Percentiles rank a stretch among this genome's conserved stretches.
These are phyloP conservation scores for Aspergillus baeticus DNA, from an alignment of 495 filamentous ascomycete species.

Conservation along the genomic window DNA sequence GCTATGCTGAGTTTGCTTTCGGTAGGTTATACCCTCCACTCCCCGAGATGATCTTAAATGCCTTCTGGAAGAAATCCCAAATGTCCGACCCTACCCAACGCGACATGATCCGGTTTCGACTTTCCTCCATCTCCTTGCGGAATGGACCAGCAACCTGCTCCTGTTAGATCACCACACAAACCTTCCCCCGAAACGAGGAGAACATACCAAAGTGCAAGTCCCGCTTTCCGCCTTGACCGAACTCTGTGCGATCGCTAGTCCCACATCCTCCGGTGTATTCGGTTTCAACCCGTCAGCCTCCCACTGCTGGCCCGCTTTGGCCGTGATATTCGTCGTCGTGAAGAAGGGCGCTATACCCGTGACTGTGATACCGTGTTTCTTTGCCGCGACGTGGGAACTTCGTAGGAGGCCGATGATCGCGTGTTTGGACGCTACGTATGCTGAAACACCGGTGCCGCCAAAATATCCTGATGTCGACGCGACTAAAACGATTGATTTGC, in stretches of 20 bases:
- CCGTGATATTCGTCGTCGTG: slow-evolving; percentile 28
- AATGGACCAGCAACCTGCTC: background rate
- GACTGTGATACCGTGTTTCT: slow-evolving; percentile 19
- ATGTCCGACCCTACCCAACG: background rate
- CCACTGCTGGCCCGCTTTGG: slow-evolving; percentile 23
- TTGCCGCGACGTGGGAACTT: slow-evolving; percentile 21
- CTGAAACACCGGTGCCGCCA: slow-evolving; percentile 27
- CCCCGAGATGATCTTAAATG: background rate
- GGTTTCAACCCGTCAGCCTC: slow-evolving; percentile 17
- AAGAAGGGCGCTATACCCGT: slow-evolving; percentile 33
- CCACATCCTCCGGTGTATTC: slow-evolving; percentile 29
- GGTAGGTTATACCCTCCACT: background rate
- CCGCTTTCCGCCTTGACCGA: slow-evolving; percentile 18
- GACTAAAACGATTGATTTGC: slow-evolving; percentile 27
- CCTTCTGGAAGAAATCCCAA: background rate
- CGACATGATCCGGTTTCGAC: background rate
- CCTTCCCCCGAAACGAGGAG: background rate
- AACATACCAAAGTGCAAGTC: slow-evolving; percentile 12
- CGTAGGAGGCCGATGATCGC: slow-evolving; percentile 30
- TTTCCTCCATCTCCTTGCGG: background rate
- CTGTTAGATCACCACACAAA: background rate
- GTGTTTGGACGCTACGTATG: slow-evolving; percentile 35
- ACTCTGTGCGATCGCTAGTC: slow-evolving; percentile 18
- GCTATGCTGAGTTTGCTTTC: background rate
- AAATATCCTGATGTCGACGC: slow-evolving; percentile 32